Base-by-base conservation (phyloP, 2,329 filamentous ascomycete species). In the Zasmidium angulare region DNA sequence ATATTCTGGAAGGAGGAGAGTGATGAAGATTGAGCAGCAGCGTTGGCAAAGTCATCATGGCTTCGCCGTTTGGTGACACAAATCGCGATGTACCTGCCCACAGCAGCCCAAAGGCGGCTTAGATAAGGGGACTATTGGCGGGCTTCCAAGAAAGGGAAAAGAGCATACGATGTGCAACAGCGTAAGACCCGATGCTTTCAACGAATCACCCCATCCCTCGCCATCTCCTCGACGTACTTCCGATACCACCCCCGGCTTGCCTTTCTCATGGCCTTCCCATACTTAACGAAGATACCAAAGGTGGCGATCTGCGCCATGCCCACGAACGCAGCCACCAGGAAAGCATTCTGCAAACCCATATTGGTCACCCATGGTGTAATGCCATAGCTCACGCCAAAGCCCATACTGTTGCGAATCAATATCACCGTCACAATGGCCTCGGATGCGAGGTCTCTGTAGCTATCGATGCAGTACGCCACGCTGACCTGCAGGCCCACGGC, bases 351-450 rank as follows among this genome's bases (percentile, higher is more conserved):
- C 29, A 76, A 68, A 0, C 78, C 78, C 68, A 79, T 73, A 36
- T 75, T 69, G 0, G 68, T 71, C 10, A 80, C 66, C 77, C 78
- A 80, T 1, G 78, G 78, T 2, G 77, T 79, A 58, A 79, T 68
- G 26, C 82, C 81, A 66, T 85, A 84, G 24, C 59, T 63, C 51
- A 81, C 76, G 0, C 76, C 79, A 63, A 81, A 81, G 17, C 22
- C 75, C 75, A 81, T 79, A 1, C 78, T 79, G 60, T 81, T 81
- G 2, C 79, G 74, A 14, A 81, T 75, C 21, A 80, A 56, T 53
- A 81, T 81, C 17, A 80, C 73, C 19, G 73, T 77, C 2, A 78
- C 76, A 68, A 80, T 77, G 31, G 79, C 75, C 59, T 79, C 76
- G 0, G 76, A 76, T 0, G 74, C 72, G 9, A 80, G 72, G 6